These are phyloP conservation scores for Solanum habrochaites DNA, from an alignment of 257 asterid species.

Conservation along the genomic window DNA sequence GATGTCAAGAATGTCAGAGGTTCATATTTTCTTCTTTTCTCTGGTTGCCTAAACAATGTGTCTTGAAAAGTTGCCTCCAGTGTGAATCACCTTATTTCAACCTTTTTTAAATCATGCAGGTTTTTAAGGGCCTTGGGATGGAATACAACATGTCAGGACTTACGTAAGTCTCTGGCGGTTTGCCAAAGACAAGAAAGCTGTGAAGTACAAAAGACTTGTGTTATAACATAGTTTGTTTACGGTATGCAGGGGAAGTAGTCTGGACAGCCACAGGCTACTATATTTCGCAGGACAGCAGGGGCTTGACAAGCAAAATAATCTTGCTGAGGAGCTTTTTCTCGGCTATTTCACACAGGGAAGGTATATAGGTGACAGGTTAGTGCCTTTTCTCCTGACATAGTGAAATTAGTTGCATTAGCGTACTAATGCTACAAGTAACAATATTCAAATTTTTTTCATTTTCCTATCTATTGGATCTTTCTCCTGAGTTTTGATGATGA, in stretches of 20 bases:
- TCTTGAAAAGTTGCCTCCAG: background rate
- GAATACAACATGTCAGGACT: constrained; percentile 45
- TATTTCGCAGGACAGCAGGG: constrained; percentile 56
- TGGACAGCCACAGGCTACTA: constrained; percentile 63
- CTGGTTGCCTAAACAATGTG: background rate
- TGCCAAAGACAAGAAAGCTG: background rate
- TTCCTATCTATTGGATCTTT: background rate
- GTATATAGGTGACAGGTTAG: constrained; percentile 78
- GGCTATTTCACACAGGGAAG: constrained; percentile 82
- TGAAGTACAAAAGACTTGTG: background rate
- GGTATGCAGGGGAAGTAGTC: constrained; percentile 47
- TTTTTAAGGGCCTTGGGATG: constrained; percentile 44
- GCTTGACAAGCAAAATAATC: constrained; percentile 59
- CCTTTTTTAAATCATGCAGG: constrained; percentile 20
- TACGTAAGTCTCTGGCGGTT: constrained; percentile 25
- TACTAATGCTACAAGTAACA: background rate
- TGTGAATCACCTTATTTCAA: background rate
- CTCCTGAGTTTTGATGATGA: background rate
- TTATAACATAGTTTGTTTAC: background rate
- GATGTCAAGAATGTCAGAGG: constrained; percentile 65
- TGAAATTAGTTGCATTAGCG: background rate
- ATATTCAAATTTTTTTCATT: background rate
- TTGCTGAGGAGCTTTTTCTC: constrained; percentile 53
- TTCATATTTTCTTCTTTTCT: background rate
- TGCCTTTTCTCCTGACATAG: background rate